Evolutionary conservation across 352 stramenopile genomes (phyloP), one percentile per base, ranked within the genome.

Genomic region (Pythium rishiriense): DNA sequence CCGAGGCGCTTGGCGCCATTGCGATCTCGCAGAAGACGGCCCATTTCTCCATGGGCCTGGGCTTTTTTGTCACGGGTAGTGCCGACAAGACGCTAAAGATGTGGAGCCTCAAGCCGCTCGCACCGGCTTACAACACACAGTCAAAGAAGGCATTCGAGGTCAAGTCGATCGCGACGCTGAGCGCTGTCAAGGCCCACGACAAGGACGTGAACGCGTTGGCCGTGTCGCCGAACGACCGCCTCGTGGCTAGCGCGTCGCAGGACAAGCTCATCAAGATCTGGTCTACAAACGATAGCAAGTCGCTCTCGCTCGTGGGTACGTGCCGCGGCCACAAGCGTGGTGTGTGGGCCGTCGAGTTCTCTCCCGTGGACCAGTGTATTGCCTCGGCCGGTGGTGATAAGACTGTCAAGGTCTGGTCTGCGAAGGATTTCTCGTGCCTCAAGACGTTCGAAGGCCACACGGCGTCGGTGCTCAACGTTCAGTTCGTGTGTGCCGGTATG

Each of bases 241-340:
- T 99, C 15, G 90, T 99, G 55, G 98, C 97, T 9, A 98, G 93
- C 70, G 97, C 94, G 14, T 98, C 91, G 49, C 96, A 99, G 78
- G 98, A 99, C 78, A 99, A 99, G 70, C 94, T 96, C 29, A 97
- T 99, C 45, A 99, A 99, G 72, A 75, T 99, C 33, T 99, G 97
- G 97, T 68, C 75, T 10, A 75, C 55, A 25, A 82, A 76, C 48
- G 77, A 74, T 29, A 71, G 48, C 33, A 78, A 83, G 10, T 81
- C 98, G 46, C 79, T 99, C 51, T 79, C 81, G 37, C 70, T 97
- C 11, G 80, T 94, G 24, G 96, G 90, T 35, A 97, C 94, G 37
- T 90, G 98, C 29, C 97, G 90, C 25, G 98, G 98, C 31, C 98
- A 99, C 78, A 98, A 98, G 75, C 85, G 97, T 61, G 98, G 97